These are phyloP conservation scores for Magnaporthiopsis rhizophila DNA, from an alignment of 2,329 filamentous ascomycete genomes.

Conservation along the genomic window DNA sequence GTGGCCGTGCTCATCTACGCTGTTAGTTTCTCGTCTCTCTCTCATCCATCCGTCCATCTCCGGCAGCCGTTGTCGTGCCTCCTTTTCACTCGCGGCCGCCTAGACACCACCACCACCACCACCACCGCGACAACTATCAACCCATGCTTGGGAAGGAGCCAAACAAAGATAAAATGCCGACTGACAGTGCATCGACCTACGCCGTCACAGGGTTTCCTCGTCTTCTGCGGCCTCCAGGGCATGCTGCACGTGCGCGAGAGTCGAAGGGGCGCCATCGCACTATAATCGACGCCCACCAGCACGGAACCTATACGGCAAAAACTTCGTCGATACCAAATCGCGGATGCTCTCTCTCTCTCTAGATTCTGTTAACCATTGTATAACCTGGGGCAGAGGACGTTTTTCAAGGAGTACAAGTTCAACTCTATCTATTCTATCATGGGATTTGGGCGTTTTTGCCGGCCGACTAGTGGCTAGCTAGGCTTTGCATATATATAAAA, in stretches of 20 bases:
- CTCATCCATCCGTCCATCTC: background rate
- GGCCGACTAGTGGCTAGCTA: background rate
- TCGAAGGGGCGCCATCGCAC: constrained; percentile 73
- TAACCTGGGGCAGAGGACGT: background rate
- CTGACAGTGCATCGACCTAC: background rate
- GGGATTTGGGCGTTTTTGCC: background rate
- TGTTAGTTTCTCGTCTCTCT: constrained; percentile 46
- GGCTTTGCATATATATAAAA: background rate
- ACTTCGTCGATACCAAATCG: background rate
- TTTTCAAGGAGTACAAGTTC: background rate
- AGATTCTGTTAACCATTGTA: background rate
- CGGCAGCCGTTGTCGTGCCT: too few species aligned
- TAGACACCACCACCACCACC: too few species aligned
- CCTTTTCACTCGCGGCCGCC: background rate
- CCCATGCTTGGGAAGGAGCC: too few species aligned
- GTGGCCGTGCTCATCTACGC: constrained; percentile 81
- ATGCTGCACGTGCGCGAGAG: constrained; percentile 77
- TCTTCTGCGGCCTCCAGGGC: constrained; percentile 88
- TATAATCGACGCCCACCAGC: constrained; percentile 34
- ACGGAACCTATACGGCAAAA: background rate
- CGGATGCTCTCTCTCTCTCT: background rate
- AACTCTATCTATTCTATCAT: background rate
- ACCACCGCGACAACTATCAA: too few species aligned
- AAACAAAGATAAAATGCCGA: background rate
- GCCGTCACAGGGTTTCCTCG: constrained; percentile 63